phyloP scores from a whole-genome alignment of 106 monocot species.

The Agapanthus africanus region DNA sequence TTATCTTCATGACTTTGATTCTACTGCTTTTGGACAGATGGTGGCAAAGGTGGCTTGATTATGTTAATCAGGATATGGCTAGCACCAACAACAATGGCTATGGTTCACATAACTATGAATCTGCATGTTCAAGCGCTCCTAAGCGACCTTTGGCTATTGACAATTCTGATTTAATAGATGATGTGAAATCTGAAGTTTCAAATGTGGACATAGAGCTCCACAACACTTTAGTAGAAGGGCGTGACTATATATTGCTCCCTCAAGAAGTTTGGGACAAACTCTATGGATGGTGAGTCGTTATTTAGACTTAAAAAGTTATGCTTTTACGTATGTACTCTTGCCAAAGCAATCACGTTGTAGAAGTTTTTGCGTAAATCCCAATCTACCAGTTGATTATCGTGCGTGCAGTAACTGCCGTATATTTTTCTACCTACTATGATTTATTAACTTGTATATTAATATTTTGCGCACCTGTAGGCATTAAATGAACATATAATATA shows the following conservation, averaged over 20 bases:
- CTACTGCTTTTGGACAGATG: conserved; percentile 41
- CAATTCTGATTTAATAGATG: conserved; percentile 81
- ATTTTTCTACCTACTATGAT: neutral
- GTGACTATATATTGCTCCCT: conserved; percentile 94
- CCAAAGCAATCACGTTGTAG: neutral
- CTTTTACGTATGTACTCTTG: neutral
- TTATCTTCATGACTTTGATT: conserved; percentile 3
- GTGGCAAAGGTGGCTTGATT: conserved; percentile 98
- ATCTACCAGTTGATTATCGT: neutral
- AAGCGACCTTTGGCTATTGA: conserved; percentile 74
- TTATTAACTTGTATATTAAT: neutral
- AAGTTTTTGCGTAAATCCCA: neutral
- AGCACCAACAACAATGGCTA: conserved; percentile 40
- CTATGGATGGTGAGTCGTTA: conserved; percentile 68
- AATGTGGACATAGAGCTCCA: conserved; percentile 87
- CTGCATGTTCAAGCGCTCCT: conserved; percentile 25
- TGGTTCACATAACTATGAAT: conserved; percentile 49
- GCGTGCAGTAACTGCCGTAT: neutral
- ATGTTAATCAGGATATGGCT: conserved; percentile 69
- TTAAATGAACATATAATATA: neutral
- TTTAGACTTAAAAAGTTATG: neutral
- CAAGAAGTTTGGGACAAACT: conserved; percentile 92
- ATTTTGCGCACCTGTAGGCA: neutral
- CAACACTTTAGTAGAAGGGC: conserved; percentile 88
- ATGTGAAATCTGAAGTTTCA: conserved; percentile 66